A percentile compares a stretch with the other conserved stretches of the same genome.
These are phyloP conservation scores for Lagerstroemia speciosa DNA, from an alignment of 345 rosid species.

Conservation along the genomic window DNA sequence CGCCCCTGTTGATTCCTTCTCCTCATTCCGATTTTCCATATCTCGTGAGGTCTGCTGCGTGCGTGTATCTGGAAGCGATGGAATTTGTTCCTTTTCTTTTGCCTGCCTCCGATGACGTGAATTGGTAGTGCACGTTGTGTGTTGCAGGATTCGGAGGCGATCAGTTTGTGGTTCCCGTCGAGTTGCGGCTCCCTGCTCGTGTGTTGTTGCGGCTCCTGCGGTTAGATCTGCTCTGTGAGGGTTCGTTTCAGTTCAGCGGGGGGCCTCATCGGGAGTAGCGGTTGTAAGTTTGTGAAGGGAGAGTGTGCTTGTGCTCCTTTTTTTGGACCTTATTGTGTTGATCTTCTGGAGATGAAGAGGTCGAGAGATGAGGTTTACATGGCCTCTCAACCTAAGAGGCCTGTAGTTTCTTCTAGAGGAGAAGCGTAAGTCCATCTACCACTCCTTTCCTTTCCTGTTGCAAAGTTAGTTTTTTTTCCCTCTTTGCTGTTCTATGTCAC, in stretches of 20 bases:
- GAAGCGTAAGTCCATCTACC: conserved; percentile 48
- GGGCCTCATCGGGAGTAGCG: conserved; percentile 14
- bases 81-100: neutral
- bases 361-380: conserved; percentile 62
- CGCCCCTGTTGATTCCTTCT: neutral
- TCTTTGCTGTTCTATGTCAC: conserved; percentile 2
- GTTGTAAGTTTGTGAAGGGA: conserved; percentile 19
- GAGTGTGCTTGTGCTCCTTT: neutral
- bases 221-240: conserved; percentile 45
- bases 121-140: conserved; percentile 6
- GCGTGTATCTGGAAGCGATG: conserved; percentile 27
- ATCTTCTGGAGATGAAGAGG: conserved; percentile 51
- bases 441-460: neutral
- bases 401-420: conserved; percentile 50
- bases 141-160: conserved; percentile 19
- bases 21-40: conserved; percentile 6
- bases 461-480: conserved; percentile 5
- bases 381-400: conserved; percentile 30
- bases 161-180: conserved; percentile 17
- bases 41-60: conserved; percentile 2
- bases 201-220: conserved; percentile 6
- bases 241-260: conserved; percentile 14
- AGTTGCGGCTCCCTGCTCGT: conserved; percentile 6
- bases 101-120: conserved; percentile 4
- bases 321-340: neutral